Evolutionary conservation across 805 yeast genomes (phyloP).

Genomic region (Yarrowia alimentaria): DNA sequence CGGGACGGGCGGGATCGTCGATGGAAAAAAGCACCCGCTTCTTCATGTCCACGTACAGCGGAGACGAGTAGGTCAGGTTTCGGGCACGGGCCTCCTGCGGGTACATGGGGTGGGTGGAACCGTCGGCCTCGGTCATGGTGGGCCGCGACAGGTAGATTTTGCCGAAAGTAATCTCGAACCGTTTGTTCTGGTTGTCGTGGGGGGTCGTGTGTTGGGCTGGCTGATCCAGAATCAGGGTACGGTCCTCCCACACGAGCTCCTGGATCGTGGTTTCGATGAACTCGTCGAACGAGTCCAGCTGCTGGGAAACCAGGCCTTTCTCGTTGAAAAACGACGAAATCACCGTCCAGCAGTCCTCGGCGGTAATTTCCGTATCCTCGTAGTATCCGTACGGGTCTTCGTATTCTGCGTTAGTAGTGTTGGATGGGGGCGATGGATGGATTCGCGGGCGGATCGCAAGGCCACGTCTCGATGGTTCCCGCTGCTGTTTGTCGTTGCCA

Average conservation of each 20-base stretch:
- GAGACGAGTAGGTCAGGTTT: conserved; percentile 93
- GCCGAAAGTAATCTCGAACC: conserved; percentile 97
- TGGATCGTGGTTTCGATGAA: conserved; percentile 95
- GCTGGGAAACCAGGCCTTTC: conserved; percentile 96
- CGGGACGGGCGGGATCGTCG: conserved; percentile 53
- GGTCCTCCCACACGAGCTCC: conserved; percentile 94
- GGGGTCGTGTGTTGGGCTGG: conserved; percentile 97
- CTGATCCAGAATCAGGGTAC: conserved; percentile 90
- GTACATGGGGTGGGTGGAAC: conserved; percentile 97
- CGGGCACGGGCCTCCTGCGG: conserved; percentile 98
- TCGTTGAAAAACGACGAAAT: conserved; percentile 94
- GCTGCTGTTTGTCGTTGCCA: neutral
- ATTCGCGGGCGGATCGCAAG: too few relatives aligned
- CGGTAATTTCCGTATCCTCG: conserved; percentile 72
- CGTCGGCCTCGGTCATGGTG: conserved; percentile 98
- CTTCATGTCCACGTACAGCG: conserved; percentile 92
- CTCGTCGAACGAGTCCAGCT: conserved; percentile 96
- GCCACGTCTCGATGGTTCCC: too few relatives aligned
- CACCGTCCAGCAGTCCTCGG: conserved; percentile 99
- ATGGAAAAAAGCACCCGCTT: conserved; percentile 82
- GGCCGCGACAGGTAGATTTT: conserved; percentile 95
- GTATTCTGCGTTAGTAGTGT: conserved; percentile 25
- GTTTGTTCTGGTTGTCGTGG: conserved; percentile 81
- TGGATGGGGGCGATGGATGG: neutral
- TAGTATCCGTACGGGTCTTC: conserved; percentile 70